phyloP scores from a whole-genome alignment of 169 alveolate genomes.

The Plasmodium malariae region DNA sequence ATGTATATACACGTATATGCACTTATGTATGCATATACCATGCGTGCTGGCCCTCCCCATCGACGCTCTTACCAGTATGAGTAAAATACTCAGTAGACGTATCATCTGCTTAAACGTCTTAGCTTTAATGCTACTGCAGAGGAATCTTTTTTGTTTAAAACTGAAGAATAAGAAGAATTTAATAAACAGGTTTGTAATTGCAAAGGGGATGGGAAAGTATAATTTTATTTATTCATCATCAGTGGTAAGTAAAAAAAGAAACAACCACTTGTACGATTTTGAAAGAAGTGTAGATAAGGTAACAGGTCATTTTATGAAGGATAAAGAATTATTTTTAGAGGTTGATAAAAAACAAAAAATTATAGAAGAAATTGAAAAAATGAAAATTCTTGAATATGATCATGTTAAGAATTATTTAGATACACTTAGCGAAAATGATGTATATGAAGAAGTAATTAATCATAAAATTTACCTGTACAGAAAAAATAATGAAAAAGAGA shows the following conservation, averaged over 20 bases:
- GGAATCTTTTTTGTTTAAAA: too few relatives aligned
- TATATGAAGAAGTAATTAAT: conserved; percentile 74
- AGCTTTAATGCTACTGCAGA: too few relatives aligned
- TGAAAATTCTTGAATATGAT: conserved; percentile 29
- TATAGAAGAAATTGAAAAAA: conserved; percentile 65
- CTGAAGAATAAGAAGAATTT: too few relatives aligned
- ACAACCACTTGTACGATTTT: background rate
- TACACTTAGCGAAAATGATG: conserved; percentile 57
- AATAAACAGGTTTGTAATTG: too few relatives aligned
- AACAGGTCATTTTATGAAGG: conserved; percentile 56
- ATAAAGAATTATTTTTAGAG: conserved; percentile 66
- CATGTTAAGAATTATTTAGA: conserved; percentile 38
- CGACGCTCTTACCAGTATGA: too few relatives aligned
- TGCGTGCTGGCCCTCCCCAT: too few relatives aligned
- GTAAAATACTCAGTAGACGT: too few relatives aligned
- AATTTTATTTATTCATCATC: too few relatives aligned
- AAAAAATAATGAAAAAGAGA: conserved; percentile 71
- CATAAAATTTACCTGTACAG: conserved; percentile 64
- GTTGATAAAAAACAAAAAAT: conserved; percentile 65
- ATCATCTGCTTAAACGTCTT: too few relatives aligned
- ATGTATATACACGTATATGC: background rate
- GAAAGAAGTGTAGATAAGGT: conserved; percentile 75
- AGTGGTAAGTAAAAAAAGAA: conserved; percentile 6
- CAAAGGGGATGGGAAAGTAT: too few relatives aligned
- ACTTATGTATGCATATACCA: background rate